Evolutionary conservation across 371 early-diverging fungal species (phyloP), one percentile per base, ranked within the genome.

Genomic region (Blakeslea trispora): DNA sequence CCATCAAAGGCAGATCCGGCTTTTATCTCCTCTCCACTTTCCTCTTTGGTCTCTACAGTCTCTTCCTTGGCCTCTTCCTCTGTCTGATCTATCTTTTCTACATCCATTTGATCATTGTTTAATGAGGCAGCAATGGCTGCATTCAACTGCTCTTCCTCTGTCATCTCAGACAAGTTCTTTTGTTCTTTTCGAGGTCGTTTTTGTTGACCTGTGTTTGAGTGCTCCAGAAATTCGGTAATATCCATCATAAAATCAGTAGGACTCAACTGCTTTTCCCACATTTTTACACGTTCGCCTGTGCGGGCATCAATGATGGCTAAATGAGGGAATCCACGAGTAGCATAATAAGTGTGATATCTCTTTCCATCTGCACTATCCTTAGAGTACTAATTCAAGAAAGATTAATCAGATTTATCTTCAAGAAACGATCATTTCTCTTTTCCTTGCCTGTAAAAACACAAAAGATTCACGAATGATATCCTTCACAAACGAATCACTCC

Each of bases 91-190:
- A 7, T 28, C 28, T 28, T 7, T 28, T 28, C 28, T 64, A 9
- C 46, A 52, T 13, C 66, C 72, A 18, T 75, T 74, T 63, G 28
- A 7, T 28, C 28, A 28, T 28, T 28, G 28, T 28, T 28, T 28
- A 84, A 72, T 18, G 89, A 87, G 3, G 91, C 92, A 32, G 80
- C 83, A 55, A 95, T 83, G 13, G 95, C 95, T 14, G 90, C 84
- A 28, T 85, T 81, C 23, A 95, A 66, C 58, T 92, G 92, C 57
- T 96, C 96, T 34, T 95, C 97, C 73, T 96, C 97, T 11, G 88
- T 83, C 85, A 95, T 84, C 34, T 90, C 91, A n/a, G 76, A 72
- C 1, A 85, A 49, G 28, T 63, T 63, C 66, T 73, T 76, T 39
- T 52, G 44, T 24, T 23, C 64, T 61, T 35, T 69, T 71, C 43